These are phyloP conservation scores for Aspergillus pseudoviridinutans DNA, from an alignment of 2,329 filamentous ascomycete genomes.

Conservation along the genomic window DNA sequence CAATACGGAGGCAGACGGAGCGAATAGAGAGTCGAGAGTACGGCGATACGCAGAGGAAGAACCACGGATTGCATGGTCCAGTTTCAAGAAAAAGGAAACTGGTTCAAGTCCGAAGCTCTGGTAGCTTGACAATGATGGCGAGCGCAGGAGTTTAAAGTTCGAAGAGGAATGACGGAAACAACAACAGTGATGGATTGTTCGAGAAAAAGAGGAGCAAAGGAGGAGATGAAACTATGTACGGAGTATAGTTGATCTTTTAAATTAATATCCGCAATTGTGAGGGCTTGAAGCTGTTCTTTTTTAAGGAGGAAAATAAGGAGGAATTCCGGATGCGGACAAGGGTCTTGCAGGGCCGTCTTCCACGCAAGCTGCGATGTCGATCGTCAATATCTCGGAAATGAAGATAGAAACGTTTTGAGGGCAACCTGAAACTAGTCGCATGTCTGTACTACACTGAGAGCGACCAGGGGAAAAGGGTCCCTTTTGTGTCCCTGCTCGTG, in stretches of 20 bases:
- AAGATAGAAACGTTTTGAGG: background rate
- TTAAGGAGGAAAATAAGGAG: constrained; percentile 1
- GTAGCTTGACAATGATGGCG: background rate
- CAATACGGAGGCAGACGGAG: constrained; percentile 4
- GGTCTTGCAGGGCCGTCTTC: constrained; percentile 17
- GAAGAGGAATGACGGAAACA: background rate
- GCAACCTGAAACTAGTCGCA: background rate
- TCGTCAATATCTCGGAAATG: constrained; percentile 4
- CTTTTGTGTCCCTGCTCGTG: background rate
- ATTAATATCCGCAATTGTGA: background rate
- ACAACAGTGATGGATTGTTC: background rate
- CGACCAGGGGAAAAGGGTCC: background rate
- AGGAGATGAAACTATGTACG: background rate
- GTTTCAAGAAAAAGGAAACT: constrained; percentile 3
- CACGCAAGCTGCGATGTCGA: constrained; percentile 22
- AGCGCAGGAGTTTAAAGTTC: background rate
- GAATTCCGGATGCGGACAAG: constrained; percentile 8
- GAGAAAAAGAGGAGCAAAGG: background rate
- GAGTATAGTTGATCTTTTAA: background rate
- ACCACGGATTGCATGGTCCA: constrained; percentile 22
- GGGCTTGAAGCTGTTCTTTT: background rate
- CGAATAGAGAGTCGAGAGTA: constrained; percentile 2
- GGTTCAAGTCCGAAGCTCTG: background rate
- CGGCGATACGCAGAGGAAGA: constrained; percentile 7
- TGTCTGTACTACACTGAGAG: background rate